A percentile compares a stretch with the other conserved stretches of the same genome.
phyloP scores from a whole-genome alignment of 176 grass and related monocot genomes.

The Paspalum notatum region DNA sequence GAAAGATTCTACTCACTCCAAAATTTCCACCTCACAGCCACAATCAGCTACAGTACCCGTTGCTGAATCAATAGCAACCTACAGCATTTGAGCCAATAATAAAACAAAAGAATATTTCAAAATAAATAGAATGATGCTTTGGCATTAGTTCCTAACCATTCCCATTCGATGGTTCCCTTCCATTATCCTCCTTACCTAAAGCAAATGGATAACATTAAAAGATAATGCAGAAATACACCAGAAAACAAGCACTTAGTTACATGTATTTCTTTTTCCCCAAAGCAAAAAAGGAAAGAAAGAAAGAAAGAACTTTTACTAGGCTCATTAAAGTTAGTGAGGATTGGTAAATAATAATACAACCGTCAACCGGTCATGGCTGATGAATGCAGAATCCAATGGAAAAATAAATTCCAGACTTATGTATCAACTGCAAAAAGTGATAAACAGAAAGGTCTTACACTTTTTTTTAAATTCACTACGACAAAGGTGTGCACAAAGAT shows the following conservation, averaged over 20 bases:
- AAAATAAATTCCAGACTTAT: neutral
- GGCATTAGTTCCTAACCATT: conserved; percentile 64
- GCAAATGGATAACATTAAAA: conserved; percentile 28
- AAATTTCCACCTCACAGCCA: conserved; percentile 99
- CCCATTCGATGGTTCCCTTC: conserved; percentile 99
- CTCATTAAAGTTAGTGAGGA: conserved; percentile 21
- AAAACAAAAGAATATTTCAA: conserved; percentile 34
- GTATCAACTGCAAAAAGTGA: conserved; percentile 24
- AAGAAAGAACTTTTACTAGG: neutral
- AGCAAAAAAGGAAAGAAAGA: too few species aligned
- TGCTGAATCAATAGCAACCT: conserved; percentile 86
- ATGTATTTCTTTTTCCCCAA: neutral
- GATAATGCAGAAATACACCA: conserved; percentile 28
- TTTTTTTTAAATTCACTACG: conserved; percentile 5
- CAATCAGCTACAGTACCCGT: conserved; percentile 91
- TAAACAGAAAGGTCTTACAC: conserved; percentile 1
- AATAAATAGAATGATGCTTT: conserved; percentile 23
- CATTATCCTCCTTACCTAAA: conserved; percentile 94
- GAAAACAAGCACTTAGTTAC: conserved; percentile 6
- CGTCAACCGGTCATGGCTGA: neutral
- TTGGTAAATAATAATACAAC: neutral
- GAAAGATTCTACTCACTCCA: conserved; percentile 68
- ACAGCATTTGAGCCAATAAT: conserved; percentile 39
- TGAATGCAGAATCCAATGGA: conserved; percentile 17
- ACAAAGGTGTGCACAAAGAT: conserved; percentile 6